Conservation (phyloP, 768 basidiomycete genomes). For the Lentinula boryana region DNA sequence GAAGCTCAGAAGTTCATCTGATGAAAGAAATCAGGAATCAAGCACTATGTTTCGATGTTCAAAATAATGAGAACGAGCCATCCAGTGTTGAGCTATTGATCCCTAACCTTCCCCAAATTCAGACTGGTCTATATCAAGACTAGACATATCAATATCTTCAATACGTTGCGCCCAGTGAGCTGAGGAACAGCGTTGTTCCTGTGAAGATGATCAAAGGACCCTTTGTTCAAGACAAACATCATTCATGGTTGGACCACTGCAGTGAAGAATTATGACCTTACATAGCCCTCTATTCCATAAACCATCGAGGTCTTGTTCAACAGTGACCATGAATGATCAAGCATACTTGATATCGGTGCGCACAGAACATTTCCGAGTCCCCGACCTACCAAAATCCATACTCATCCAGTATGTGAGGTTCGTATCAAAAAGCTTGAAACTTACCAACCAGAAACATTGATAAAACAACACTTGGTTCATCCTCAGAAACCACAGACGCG, state of each 20-base stretch:
- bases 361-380: constrained; percentile 9
- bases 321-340: constrained; percentile 2
- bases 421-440: background rate
- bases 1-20: background rate
- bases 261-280: background rate
- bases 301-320: constrained; percentile 1
- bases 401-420: too few species aligned
- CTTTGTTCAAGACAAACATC: background rate
- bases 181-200: background rate
- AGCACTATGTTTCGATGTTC: too few species aligned
- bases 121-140: background rate
- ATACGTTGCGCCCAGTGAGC: background rate
- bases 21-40: too few species aligned
- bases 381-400: constrained; percentile 3
- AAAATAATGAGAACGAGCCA: too few species aligned
- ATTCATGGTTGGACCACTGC: background rate
- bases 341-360: constrained; percentile 4
- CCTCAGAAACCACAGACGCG: constrained; percentile 6
- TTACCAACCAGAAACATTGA: constrained; percentile 11
- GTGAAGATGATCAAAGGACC: constrained; percentile 5
- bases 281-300: constrained; percentile 12
- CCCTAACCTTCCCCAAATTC: too few species aligned
- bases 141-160: background rate
- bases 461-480: constrained; percentile 10
- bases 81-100: too few species aligned